Percentiles rank a stretch among this genome's conserved stretches.
Evolutionary conservation across 495 filamentous ascomycete genomes (phyloP).

Genomic region (Alectoria sarmentosa): DNA sequence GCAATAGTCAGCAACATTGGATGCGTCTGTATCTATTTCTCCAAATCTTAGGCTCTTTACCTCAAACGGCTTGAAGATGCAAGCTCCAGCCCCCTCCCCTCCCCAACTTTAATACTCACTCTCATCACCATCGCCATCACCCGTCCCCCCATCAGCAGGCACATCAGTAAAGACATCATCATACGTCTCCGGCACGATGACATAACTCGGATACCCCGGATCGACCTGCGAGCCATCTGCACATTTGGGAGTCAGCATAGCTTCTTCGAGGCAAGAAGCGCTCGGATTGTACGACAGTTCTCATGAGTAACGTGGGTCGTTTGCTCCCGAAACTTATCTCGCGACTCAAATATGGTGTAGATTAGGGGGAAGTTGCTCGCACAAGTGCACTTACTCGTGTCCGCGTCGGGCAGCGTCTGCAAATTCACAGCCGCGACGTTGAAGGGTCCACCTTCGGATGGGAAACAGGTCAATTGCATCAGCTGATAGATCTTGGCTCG

Average conservation of each 20-base stretch:
- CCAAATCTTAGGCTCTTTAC: neutral
- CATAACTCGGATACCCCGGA: slow-evolving; percentile 1
- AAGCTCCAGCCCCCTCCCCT: too few relatives aligned
- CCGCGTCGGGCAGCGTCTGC: neutral
- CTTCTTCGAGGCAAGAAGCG: too few relatives aligned
- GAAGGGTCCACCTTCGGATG: neutral
- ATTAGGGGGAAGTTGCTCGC: too few relatives aligned
- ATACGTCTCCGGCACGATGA: neutral
- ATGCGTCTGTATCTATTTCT: neutral
- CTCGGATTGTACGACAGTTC: too few relatives aligned
- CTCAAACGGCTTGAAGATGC: neutral
- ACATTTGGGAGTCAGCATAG: too few relatives aligned
- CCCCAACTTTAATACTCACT: neutral
- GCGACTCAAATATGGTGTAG: too few relatives aligned
- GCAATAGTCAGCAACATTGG: neutral
- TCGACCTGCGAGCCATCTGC: neutral
- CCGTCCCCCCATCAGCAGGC: neutral
- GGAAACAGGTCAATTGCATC: neutral
- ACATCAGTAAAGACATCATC: neutral
- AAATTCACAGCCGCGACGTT: slow-evolving; percentile 2
- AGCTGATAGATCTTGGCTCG: neutral
- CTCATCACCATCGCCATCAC: neutral
- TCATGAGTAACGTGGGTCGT: too few relatives aligned
- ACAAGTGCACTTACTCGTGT: too few relatives aligned
- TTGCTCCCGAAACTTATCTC: too few relatives aligned